Base-by-base conservation (phyloP, 352 stramenopile genomes). In the Globisporangium alternatum region DNA sequence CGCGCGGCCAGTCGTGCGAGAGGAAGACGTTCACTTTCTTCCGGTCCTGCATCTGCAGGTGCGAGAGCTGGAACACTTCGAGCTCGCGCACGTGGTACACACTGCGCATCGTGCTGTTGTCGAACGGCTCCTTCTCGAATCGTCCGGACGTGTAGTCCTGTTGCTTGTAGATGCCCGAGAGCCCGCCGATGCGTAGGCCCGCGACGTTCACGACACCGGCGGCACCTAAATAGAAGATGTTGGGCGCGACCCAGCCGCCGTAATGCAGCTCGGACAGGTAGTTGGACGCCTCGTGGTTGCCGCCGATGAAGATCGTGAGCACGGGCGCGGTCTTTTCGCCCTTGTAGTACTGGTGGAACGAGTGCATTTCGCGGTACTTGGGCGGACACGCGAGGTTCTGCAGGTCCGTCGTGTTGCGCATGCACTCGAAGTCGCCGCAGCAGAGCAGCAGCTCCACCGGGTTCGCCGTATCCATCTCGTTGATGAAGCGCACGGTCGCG, bases 381-480 rank as follows among this genome's bases (percentile, higher is more conserved):
- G 78, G 73, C 10, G 96, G 96, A 13, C 93, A 98, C 28, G 91
- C 89, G 58, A 99, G 83, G 51, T 84, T 97, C 60, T 97, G 82
- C 61, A 99, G 89, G 78, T 99, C 98, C 48, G 78, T 73, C 59
- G 83, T 68, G 75, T 99, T 99, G 54, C 98, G 90, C 69, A 99
- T 85, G 54, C 96, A 97, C 72, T 99, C 94, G 71, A 99, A 99
- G 83, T 99, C 98, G 35, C 98, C 98, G 71, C 98, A 99, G 72
- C 95, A 98, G 21, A 99, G 71, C 56, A 99, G 72, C 39, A 99
- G 70, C 68, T 99, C 91, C 25, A 99, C 88, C 9, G 84, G 81
- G 13, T 84, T 81, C 12, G 68, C 62, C 17, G 77, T 68, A 39
- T 95, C 84, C 71, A 93, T 81, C 66, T 90, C 69, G 70, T 99